phyloP scores from a whole-genome alignment of 495 filamentous ascomycete genomes.

The Cairneyella variabilis region DNA sequence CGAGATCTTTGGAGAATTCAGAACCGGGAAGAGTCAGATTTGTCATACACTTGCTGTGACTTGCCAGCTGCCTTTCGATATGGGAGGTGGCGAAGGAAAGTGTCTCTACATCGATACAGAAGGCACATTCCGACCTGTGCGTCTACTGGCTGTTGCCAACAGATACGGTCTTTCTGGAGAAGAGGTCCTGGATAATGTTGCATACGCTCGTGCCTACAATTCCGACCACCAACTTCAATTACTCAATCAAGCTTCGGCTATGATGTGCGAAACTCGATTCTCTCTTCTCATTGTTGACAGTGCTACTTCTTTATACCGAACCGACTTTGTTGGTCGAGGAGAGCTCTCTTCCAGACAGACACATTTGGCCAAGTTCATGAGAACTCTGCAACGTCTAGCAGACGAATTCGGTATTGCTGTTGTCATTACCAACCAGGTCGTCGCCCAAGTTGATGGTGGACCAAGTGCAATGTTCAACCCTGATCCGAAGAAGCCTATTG shows the following conservation, averaged over 20 bases:
- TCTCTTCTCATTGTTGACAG: conserved; percentile 93
- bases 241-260: conserved; percentile 88
- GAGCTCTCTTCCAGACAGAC: conserved; percentile 87
- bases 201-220: conserved; percentile 96
- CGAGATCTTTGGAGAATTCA: conserved; percentile 98
- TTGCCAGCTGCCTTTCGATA: conserved; percentile 95
- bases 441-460: conserved; percentile 95
- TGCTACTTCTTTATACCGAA: conserved; percentile 90
- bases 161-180: conserved; percentile 92
- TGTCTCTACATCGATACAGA: conserved; percentile 99
- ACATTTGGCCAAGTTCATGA: conserved; percentile 96
- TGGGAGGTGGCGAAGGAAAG: conserved; percentile 98
- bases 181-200: conserved; percentile 96
- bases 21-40: conserved; percentile 97
- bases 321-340: conserved; percentile 91
- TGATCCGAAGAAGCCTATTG: conserved; percentile 98
- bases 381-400: conserved; percentile 86
- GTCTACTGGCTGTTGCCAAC: conserved; percentile 85
- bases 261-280: conserved; percentile 99
- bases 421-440: conserved; percentile 98
- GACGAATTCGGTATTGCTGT: conserved; percentile 99
- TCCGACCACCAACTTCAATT: conserved; percentile 95
- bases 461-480: conserved; percentile 98
- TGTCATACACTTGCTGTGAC: conserved; percentile 98
- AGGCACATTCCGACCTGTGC: conserved; percentile 92